Conservation (phyloP, 2,329 filamentous ascomycete genomes). For the Fusarium neocosmosporiellum region DNA sequence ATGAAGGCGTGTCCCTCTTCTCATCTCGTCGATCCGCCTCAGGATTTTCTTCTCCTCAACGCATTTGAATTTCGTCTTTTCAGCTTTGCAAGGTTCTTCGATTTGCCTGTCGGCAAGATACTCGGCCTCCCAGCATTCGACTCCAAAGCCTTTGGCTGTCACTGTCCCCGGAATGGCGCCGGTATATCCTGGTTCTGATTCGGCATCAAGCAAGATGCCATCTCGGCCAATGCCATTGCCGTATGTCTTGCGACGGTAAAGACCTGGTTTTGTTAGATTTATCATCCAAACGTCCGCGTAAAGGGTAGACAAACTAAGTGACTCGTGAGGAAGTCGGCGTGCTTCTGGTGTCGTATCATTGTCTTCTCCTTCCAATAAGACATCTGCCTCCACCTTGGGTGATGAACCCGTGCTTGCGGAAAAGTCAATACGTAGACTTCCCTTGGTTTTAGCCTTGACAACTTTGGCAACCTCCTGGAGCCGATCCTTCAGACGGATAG, state of each 20-base stretch:
- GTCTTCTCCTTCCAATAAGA: background rate
- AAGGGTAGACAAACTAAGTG: background rate
- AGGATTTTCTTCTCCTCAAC: background rate
- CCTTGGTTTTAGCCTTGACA: background rate
- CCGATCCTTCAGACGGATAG: background rate
- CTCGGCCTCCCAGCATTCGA: background rate
- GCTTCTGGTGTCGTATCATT: background rate
- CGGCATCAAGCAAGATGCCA: background rate
- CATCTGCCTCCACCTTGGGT: background rate
- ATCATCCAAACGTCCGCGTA: background rate
- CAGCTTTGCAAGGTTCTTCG: background rate
- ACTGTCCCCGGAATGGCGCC: background rate
- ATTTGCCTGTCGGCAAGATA: background rate
- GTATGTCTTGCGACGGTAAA: background rate
- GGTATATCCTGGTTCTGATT: constrained; percentile 2
- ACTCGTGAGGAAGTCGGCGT: background rate
- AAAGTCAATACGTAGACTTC: background rate
- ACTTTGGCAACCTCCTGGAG: background rate
- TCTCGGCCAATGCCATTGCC: background rate
- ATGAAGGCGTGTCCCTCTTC: background rate
- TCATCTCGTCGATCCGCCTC: background rate
- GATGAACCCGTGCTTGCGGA: background rate
- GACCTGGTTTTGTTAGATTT: background rate
- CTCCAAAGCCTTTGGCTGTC: background rate
- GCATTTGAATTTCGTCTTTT: background rate